These are phyloP conservation scores for Penicillium malachiteum DNA, from an alignment of 495 filamentous ascomycete genomes.

Conservation along the genomic window DNA sequence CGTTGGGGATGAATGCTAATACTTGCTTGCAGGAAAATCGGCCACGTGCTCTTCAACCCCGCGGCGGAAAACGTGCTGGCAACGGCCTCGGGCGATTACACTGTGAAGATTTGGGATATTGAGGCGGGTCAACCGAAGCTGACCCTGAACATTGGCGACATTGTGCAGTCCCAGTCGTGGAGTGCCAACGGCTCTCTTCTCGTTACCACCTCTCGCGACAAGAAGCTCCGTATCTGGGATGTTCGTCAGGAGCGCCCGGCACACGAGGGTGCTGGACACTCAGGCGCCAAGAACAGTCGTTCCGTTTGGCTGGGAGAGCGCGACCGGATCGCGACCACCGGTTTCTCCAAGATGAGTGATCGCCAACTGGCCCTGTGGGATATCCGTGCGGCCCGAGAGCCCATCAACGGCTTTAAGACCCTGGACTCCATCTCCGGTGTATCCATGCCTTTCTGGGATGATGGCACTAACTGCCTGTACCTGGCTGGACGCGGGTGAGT, in stretches of 20 bases:
- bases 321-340: conserved; percentile 90
- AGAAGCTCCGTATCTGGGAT: conserved; percentile 97
- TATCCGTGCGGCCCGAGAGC: conserved; percentile 72
- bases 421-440: conserved; percentile 95
- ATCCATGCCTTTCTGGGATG: conserved; percentile 99
- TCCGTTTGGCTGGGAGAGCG: conserved; percentile 95
- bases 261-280: conserved; percentile 81
- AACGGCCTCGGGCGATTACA: conserved; percentile 91
- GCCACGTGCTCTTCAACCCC: conserved; percentile 96
- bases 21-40: conserved; percentile 69
- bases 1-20: conserved; percentile 11
- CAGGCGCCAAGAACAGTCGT: conserved; percentile 94
- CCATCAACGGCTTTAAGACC: conserved; percentile 82
- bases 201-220: conserved; percentile 93
- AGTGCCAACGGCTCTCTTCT: conserved; percentile 86
- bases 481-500: conserved; percentile 93
- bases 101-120: conserved; percentile 95
- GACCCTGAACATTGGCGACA: conserved; percentile 79
- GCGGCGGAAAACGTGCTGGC: conserved; percentile 94
- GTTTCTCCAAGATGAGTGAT: conserved; percentile 98
- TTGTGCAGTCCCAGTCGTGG: conserved; percentile 95
- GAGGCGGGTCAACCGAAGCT: conserved; percentile 69
- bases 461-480: conserved; percentile 88
- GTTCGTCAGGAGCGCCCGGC: conserved; percentile 85
- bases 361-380: conserved; percentile 96